Evolutionary conservation across 768 basidiomycete species (phyloP), one percentile per base, ranked within the genome.

Genomic region (Hygrocybe coccinea): DNA sequence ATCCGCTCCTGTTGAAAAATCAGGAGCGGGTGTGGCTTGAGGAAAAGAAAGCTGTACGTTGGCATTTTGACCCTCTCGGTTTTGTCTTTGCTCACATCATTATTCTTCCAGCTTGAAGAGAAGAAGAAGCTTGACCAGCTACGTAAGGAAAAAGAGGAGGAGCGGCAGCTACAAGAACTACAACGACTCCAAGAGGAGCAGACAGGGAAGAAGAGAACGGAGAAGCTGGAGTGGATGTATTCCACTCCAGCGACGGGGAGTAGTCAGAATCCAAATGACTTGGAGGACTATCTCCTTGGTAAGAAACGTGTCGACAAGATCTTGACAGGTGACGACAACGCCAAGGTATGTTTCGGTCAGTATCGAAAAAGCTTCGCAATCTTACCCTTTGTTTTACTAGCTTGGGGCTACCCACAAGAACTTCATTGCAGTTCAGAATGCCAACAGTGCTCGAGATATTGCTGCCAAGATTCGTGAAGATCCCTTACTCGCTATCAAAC

Each of bases 211-310:
- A 97, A 95, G 73, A 77, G 91, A 60, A 84, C 87, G 50, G 95
- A 97, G 72, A 93, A 93, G 67, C 70, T 99, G 48, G 97, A 99
- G 69, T 99, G 97, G 97, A 95, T 99, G 92, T 99, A 98, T 74
- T 78, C 95, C n/a, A 97, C 95, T 1, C 97, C 97, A 3, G 91
- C 93, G 1, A 86, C 88, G 3, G 95, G 95, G n/a, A 86, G 79
- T 58, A 87, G 75, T 52, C 83, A 89, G 62, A 94, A 93, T 66
- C 69, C 87, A 33, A 95, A 93, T 62, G 95, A 98, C 59, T 71
- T 98, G 61, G 97, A 99, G 74, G 93, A 95, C 63, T 99, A 99
- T 69, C 74, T 99, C 1, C 79, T 99, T 29, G 97, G 97, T 22
- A 98, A 97, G 82, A 97, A 95, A 74, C 76, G 97, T 57, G 95